Percentiles rank a stretch among this genome's conserved stretches.
Evolutionary conservation across 306 rosid genomes (phyloP).

Genomic region (Calophaca sinica): DNA sequence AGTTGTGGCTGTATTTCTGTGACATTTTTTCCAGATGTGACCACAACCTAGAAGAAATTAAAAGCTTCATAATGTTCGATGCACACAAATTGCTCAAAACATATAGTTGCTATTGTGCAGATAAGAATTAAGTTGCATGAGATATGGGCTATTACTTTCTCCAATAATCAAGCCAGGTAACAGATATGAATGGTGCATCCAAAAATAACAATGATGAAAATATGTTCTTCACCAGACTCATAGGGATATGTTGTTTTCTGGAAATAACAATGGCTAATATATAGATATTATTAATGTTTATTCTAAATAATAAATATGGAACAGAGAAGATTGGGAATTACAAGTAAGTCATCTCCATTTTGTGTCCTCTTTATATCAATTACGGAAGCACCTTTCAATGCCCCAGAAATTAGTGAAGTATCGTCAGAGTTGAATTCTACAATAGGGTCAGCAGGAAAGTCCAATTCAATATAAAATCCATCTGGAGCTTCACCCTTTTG

Average conservation of each 20-base stretch:
- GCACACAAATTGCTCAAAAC: too few species aligned
- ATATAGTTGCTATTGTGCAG: too few species aligned
- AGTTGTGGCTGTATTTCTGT: slow-evolving; percentile 55
- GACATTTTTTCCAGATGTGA: slow-evolving; percentile 58
- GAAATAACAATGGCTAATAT: too few species aligned
- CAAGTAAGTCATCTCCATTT: slow-evolving; percentile 35
- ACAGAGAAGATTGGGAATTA: slow-evolving; percentile 37
- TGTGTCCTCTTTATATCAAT: slow-evolving; percentile 47
- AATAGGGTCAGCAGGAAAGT: slow-evolving; percentile 51
- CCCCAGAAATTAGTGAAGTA: slow-evolving; percentile 44
- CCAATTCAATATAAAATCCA: slow-evolving; percentile 52
- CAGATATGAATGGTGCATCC: too few species aligned
- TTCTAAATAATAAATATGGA: not conserved
- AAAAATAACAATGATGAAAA: too few species aligned
- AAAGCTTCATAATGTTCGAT: slow-evolving; percentile 10
- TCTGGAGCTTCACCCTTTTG: not conserved
- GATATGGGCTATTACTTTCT: too few species aligned
- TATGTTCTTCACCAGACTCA: too few species aligned
- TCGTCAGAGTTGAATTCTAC: slow-evolving; percentile 48
- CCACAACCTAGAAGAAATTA: slow-evolving; percentile 55
- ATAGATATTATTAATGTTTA: too few species aligned
- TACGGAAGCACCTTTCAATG: slow-evolving; percentile 53
- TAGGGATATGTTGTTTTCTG: too few species aligned
- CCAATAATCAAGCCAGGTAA: too few species aligned
- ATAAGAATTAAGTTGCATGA: too few species aligned